These are phyloP conservation scores for Bryoglossum gracile DNA, from an alignment of 495 filamentous ascomycete species.

Conservation along the genomic window DNA sequence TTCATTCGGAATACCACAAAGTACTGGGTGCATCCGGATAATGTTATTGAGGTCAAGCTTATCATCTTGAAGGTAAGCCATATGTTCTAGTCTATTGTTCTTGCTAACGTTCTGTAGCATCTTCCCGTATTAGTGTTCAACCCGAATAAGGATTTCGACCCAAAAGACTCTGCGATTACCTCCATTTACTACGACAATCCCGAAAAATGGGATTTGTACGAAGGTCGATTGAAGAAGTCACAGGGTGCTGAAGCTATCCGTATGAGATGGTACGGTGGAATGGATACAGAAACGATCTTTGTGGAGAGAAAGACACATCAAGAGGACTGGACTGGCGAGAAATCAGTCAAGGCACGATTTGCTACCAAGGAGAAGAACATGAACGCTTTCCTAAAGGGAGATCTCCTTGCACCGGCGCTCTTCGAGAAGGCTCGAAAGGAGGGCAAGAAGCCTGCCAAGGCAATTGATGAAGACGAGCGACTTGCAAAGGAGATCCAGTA, in stretches of 20 bases:
- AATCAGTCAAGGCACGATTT: conserved; percentile 96
- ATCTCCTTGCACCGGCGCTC: conserved; percentile 69
- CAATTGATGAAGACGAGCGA: conserved; percentile 84
- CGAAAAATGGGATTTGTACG: conserved; percentile 87
- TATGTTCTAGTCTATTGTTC: background rate
- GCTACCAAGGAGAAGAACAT: conserved; percentile 94
- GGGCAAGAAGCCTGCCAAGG: conserved; percentile 81
- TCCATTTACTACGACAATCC: conserved; percentile 98
- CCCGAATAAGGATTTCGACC: conserved; percentile 90
- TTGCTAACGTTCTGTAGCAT: conserved; percentile 46
- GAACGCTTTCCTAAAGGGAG: conserved; percentile 77
- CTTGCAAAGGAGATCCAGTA: conserved; percentile 91
- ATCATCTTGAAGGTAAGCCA: conserved; percentile 74
- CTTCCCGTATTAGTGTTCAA: conserved; percentile 97
- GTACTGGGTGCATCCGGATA: conserved; percentile 99
- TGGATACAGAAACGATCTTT: conserved; percentile 91
- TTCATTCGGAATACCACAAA: conserved; percentile 98
- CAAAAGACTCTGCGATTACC: conserved; percentile 84
- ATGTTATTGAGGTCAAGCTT: conserved; percentile 96
- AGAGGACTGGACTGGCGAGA: conserved; percentile 98
- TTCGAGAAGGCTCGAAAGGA: conserved; percentile 95
- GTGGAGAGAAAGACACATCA: conserved; percentile 97
- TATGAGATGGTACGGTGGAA: conserved; percentile 94
- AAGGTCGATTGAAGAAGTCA: conserved; percentile 90
- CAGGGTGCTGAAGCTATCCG: conserved; percentile 97